Evolutionary conservation across 2,329 filamentous ascomycete genomes (phyloP).

Genomic region (Gaeumannomyces sp.): DNA sequence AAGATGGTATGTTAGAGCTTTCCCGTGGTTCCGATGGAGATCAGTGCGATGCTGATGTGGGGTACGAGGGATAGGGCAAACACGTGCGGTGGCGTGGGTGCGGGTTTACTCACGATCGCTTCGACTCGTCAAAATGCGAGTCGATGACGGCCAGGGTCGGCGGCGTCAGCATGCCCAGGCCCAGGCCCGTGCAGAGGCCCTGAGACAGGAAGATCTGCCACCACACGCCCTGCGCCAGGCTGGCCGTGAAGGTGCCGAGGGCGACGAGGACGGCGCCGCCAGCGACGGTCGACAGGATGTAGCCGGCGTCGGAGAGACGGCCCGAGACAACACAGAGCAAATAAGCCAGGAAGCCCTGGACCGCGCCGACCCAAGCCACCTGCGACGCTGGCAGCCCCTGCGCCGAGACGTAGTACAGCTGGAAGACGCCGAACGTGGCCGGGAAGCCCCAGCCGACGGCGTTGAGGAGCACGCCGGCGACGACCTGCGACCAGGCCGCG

Average conservation of each 20-base stretch:
- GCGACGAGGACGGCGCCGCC: constrained; percentile 36
- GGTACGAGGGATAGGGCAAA: neutral
- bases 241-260: constrained; percentile 42
- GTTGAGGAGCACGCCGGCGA: constrained; percentile 41
- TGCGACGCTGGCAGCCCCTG: constrained; percentile 27
- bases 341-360: constrained; percentile 44
- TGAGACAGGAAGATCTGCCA: constrained; percentile 49
- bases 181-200: constrained; percentile 48
- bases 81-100: too few species aligned
- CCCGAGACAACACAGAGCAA: constrained; percentile 42
- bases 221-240: constrained; percentile 34
- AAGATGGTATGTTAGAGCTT: neutral
- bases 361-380: constrained; percentile 44
- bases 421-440: constrained; percentile 42
- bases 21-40: neutral
- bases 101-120: constrained; percentile 30
- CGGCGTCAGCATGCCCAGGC: constrained; percentile 48
- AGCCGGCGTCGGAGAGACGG: constrained; percentile 43
- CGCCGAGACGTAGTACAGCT: constrained; percentile 36
- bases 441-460: constrained; percentile 45
- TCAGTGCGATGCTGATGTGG: neutral
- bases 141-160: constrained; percentile 45
- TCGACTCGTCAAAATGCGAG: constrained; percentile 49
- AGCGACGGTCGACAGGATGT: constrained; percentile 34
- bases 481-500: constrained; percentile 43